Evolutionary conservation across 2,329 filamentous ascomycete species (phyloP).

Genomic region (Phyllosticta capitalensis): DNA sequence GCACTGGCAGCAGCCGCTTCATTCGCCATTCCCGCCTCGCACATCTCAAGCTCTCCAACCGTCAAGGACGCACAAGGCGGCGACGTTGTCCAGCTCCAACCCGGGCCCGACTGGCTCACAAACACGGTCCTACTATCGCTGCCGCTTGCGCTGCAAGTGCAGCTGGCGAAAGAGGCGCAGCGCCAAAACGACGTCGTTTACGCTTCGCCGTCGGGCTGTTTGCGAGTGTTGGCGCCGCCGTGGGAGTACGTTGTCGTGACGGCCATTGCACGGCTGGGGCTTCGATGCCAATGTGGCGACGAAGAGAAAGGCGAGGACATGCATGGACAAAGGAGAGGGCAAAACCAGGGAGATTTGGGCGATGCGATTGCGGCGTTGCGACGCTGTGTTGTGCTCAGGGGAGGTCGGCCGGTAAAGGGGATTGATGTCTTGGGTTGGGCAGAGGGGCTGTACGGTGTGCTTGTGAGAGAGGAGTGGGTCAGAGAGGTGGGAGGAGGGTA

Average conservation of each 20-base stretch:
- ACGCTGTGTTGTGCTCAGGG: background rate
- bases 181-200: background rate
- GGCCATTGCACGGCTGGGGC: background rate
- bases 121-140: background rate
- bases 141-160: background rate
- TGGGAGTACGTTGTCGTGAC: background rate
- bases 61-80: no score
- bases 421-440: background rate
- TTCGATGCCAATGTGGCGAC: no score
- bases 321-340: no score
- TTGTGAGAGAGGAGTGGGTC: background rate
- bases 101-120: background rate
- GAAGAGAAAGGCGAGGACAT: no score
- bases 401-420: background rate
- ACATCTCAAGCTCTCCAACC: no score
- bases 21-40: background rate
- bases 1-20: background rate
- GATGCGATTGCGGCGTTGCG: background rate
- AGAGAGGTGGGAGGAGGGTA: background rate
- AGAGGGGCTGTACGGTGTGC: background rate
- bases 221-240: background rate
- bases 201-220: background rate
- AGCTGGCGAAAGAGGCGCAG: background rate
- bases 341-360: background rate
- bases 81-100: no score